Evolutionary conservation across 2,329 filamentous ascomycete species (phyloP).

Genomic region (Trichocomaceae sp.): DNA sequence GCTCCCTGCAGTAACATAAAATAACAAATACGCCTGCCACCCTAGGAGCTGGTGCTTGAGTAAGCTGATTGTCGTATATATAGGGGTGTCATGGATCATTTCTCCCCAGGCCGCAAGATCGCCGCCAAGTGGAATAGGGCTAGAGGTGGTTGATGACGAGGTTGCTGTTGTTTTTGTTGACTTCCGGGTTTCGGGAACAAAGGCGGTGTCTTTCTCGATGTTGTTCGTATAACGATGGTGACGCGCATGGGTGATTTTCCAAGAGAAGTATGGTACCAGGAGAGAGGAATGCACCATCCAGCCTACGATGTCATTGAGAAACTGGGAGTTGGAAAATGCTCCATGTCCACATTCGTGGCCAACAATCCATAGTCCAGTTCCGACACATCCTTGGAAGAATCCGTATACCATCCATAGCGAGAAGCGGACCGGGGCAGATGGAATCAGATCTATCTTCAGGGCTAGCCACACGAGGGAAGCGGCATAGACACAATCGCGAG

Average conservation of each 20-base stretch:
- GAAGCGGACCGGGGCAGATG: neutral
- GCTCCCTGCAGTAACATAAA: constrained; percentile 50
- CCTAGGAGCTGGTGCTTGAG: constrained; percentile 36
- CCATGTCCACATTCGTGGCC: constrained; percentile 66
- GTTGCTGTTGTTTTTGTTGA: neutral
- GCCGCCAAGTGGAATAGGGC: neutral
- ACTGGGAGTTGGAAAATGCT: constrained; percentile 49
- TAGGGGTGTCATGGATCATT: neutral
- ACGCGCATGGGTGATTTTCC: constrained; percentile 62
- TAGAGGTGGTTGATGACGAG: neutral
- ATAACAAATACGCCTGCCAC: constrained; percentile 58
- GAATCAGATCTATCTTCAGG: neutral
- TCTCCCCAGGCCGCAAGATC: neutral
- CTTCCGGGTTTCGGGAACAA: constrained; percentile 36
- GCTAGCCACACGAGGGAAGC: neutral
- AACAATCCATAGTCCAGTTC: constrained; percentile 62
- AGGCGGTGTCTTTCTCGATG: constrained; percentile 61
- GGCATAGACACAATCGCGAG: constrained; percentile 3
- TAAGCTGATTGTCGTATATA: neutral
- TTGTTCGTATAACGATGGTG: constrained; percentile 63
- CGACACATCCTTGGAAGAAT: constrained; percentile 56
- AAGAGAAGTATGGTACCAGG: constrained; percentile 64
- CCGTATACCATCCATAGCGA: constrained; percentile 40
- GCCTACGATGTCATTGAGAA: constrained; percentile 55
- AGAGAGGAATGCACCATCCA: constrained; percentile 59